Evolutionary conservation across 371 early-diverging fungal genomes (phyloP).

Genomic region (Batrachochytrium dendrobatidis): DNA sequence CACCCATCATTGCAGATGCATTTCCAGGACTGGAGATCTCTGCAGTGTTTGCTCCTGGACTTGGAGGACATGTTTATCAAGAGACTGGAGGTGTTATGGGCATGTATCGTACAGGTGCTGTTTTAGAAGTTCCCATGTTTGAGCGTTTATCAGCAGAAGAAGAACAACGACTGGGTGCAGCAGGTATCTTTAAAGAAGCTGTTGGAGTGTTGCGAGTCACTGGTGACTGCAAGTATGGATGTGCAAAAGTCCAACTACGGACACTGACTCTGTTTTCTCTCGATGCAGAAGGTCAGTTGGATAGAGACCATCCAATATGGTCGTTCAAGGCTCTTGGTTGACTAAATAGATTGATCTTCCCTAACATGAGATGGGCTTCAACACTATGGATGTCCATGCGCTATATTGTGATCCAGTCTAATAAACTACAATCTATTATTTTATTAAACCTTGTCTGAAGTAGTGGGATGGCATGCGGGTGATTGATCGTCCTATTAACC

Average conservation of each 20-base stretch:
- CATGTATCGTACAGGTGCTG: conserved; percentile 15
- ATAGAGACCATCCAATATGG: background rate
- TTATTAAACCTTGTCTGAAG: too few relatives aligned
- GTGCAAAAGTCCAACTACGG: conserved; percentile 31
- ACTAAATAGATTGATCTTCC: too few relatives aligned
- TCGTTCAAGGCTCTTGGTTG: too few relatives aligned
- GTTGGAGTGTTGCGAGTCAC: conserved; percentile 25
- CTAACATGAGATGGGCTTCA: too few relatives aligned
- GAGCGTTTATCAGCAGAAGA: conserved; percentile 30
- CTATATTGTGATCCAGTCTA: too few relatives aligned
- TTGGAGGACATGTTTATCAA: conserved; percentile 16
- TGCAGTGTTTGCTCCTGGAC: conserved; percentile 24
- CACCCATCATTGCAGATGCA: conserved; percentile 16
- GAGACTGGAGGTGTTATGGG: conserved; percentile 20
- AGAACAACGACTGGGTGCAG: conserved; percentile 28
- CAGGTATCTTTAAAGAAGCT: conserved; percentile 30
- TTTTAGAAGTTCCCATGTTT: conserved; percentile 30
- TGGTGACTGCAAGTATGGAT: conserved; percentile 33
- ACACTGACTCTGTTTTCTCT: conserved; percentile 17
- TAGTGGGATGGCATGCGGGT: too few relatives aligned
- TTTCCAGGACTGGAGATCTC: conserved; percentile 36
- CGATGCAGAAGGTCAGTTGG: conserved; percentile 1
- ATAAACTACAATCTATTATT: too few relatives aligned
- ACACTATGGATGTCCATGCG: too few relatives aligned
- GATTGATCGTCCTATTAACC: too few relatives aligned